Percentiles rank a stretch among this genome's conserved stretches.
Evolutionary conservation across 2,329 filamentous ascomycete species (phyloP).

Genomic region (Daldinia eschscholtzii): DNA sequence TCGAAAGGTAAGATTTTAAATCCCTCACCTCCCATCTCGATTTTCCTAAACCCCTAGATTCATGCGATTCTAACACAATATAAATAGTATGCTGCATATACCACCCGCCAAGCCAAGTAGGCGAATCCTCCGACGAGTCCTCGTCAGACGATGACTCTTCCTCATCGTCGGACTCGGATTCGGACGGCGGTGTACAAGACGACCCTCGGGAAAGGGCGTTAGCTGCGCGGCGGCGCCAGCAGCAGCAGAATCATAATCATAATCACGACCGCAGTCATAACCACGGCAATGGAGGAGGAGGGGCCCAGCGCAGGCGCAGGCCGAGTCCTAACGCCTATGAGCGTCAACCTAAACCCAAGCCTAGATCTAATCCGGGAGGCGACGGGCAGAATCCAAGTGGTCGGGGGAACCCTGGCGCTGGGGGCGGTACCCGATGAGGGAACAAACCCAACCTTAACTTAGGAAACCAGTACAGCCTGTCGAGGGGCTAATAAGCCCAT

Average conservation of each 20-base stretch:
- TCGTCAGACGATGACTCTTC: slow-evolving; percentile 64
- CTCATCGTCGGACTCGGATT: slow-evolving; percentile 62
- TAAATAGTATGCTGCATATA: slow-evolving; percentile 96
- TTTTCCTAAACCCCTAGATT: slow-evolving; percentile 4
- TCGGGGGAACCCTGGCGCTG: slow-evolving; percentile 15
- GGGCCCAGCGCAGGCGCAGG: slow-evolving; percentile 54
- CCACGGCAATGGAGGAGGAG: slow-evolving; percentile 39
- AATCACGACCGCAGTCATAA: slow-evolving; percentile 48
- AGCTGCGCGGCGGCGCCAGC: slow-evolving; percentile 46
- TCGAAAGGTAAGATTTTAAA: slow-evolving; percentile 79
- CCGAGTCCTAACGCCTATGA: slow-evolving; percentile 87
- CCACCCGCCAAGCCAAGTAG: slow-evolving; percentile 83
- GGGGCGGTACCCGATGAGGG: slow-evolving; percentile 1
- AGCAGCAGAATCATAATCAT: slow-evolving; percentile 51
- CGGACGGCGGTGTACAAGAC: slow-evolving; percentile 41
- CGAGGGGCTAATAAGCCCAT: not conserved
- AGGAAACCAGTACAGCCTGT: not conserved
- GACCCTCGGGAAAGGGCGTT: slow-evolving; percentile 50
- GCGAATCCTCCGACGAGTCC: slow-evolving; percentile 76
- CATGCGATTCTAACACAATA: slow-evolving; percentile 2
- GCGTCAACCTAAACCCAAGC: slow-evolving; percentile 74
- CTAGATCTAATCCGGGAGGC: slow-evolving; percentile 54
- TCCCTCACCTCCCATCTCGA: not conserved
- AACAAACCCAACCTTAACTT: not conserved
- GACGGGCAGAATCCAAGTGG: slow-evolving; percentile 18